A percentile compares a stretch with the other conserved stretches of the same genome.
Conservation (phyloP, 352 stramenopile genomes). For the Globisporangium barbulae region DNA sequence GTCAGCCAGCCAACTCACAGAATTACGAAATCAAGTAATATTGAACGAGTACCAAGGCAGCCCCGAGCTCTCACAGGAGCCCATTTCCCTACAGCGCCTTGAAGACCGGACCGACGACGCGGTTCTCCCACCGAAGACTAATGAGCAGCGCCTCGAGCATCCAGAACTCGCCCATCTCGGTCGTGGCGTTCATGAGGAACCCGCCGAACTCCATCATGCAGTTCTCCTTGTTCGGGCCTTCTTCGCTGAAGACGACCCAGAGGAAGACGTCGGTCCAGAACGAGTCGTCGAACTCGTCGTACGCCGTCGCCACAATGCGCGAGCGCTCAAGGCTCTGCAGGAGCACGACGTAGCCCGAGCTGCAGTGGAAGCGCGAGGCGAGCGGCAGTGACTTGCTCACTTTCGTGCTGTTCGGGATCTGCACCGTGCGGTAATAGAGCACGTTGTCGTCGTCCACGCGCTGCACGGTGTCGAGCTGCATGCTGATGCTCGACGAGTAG, state of each 20-base stretch:
- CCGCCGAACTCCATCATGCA: conserved; percentile 17
- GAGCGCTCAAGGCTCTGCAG: conserved; percentile 9
- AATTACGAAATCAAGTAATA: neutral
- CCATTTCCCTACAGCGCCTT: neutral
- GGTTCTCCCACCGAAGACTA: conserved; percentile 16
- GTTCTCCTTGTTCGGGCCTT: conserved; percentile 2
- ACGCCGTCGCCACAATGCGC: neutral
- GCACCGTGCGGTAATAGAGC: conserved; percentile 16
- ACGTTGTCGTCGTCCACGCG: conserved; percentile 18
- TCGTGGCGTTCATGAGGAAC: conserved; percentile 6
- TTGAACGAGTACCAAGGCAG: neutral
- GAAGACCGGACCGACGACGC: conserved; percentile 15
- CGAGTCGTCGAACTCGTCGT: conserved; percentile 1
- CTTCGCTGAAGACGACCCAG: conserved; percentile 17
- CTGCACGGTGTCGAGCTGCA: conserved; percentile 23
- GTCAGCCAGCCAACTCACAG: neutral
- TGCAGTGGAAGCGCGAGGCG: conserved; percentile 3
- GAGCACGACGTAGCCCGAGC: conserved; percentile 4
- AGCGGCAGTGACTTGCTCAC: conserved; percentile 18
- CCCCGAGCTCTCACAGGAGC: neutral
- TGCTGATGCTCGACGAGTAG: conserved; percentile 41
- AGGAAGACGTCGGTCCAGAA: conserved; percentile 15
- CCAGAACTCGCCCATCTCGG: conserved; percentile 15
- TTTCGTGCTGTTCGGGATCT: conserved; percentile 13
- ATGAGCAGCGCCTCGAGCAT: conserved; percentile 22